Conservation (phyloP, 768 basidiomycete species). For the Steccherinum ochraceum region DNA sequence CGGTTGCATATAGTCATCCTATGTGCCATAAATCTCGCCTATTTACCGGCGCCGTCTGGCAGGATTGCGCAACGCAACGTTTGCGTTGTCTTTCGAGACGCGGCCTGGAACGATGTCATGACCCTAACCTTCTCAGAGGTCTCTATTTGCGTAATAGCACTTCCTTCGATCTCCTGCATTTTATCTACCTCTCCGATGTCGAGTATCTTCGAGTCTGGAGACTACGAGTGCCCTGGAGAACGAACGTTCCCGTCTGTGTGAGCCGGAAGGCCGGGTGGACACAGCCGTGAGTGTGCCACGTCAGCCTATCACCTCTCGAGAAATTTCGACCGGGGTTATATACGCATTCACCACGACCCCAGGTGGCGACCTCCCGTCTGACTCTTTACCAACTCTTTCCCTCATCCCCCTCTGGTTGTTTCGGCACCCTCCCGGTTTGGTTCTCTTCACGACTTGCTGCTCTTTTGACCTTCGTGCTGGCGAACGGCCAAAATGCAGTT, state of each 20-base stretch:
- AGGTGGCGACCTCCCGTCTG: neutral
- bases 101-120: no score
- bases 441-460: neutral
- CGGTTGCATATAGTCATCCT: no score
- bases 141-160: no score
- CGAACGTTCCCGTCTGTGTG: constrained; percentile 8
- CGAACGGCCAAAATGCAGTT: constrained; percentile 22
- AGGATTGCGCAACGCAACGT: no score
- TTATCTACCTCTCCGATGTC: neutral
- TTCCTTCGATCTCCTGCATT: no score
- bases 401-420: neutral
- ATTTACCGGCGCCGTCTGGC: no score
- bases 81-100: no score
- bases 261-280: constrained; percentile 1
- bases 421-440: neutral
- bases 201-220: neutral
- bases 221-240: neutral
- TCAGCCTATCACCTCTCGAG: constrained; percentile 9
- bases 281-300: constrained; percentile 10
- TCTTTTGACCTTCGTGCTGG: neutral
- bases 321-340: constrained; percentile 11
- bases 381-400: neutral
- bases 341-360: constrained; percentile 5
- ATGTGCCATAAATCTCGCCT: no score
- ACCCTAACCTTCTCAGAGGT: no score